Conservation (phyloP, 768 basidiomycete species). For the Leccinum truebloodii region DNA sequence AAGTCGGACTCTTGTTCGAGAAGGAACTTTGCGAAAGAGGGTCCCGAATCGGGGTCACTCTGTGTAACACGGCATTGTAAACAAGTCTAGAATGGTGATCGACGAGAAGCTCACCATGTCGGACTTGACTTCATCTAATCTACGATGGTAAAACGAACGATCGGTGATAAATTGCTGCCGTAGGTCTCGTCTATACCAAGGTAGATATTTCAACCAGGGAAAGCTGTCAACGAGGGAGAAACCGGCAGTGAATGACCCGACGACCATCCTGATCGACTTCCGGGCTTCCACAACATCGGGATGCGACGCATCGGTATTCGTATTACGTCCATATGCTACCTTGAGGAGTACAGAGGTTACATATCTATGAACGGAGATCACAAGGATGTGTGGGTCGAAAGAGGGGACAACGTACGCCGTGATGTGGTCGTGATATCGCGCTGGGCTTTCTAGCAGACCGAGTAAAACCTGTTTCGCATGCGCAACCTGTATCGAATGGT, state of each 20-base stretch:
- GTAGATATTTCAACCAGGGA: constrained; percentile 43
- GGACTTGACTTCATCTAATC: constrained; percentile 42
- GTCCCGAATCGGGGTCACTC: constrained; percentile 23
- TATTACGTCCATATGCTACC: constrained; percentile 23
- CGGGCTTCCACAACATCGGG: constrained; percentile 22
- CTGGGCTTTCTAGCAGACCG: constrained; percentile 13
- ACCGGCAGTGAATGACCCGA: constrained; percentile 9
- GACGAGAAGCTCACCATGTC: constrained; percentile 37
- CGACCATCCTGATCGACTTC: constrained; percentile 8
- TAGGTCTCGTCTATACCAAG: constrained; percentile 58
- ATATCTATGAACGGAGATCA: constrained; percentile 9
- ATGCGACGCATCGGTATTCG: constrained; percentile 12
- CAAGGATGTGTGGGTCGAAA: constrained; percentile 26
- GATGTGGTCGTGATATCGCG: constrained; percentile 12
- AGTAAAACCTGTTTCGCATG: constrained; percentile 22
- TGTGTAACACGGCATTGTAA: neutral
- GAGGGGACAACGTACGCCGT: constrained; percentile 39
- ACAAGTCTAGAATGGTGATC: neutral
- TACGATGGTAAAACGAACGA: constrained; percentile 44
- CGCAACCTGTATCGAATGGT: constrained; percentile 45
- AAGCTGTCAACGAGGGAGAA: constrained; percentile 35
- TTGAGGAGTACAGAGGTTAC: constrained; percentile 15
- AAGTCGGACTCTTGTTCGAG: constrained; percentile 49
- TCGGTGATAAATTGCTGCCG: constrained; percentile 52
- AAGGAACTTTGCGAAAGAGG: constrained; percentile 55